A percentile compares a stretch with the other conserved stretches of the same genome.
Conservation (phyloP, 768 basidiomycete genomes). For the Xerocomus potaroensis region DNA sequence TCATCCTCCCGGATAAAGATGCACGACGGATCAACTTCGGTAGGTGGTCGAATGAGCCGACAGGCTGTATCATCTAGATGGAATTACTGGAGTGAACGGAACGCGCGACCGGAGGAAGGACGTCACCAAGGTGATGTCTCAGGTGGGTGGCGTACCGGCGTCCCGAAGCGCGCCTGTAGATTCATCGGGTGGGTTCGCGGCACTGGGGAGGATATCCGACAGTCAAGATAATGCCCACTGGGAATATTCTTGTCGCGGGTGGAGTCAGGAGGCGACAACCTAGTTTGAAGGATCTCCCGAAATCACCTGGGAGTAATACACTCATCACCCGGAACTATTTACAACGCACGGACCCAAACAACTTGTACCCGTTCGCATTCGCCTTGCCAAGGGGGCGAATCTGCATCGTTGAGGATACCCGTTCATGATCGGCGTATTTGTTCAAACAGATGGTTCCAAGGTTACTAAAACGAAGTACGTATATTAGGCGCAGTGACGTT, state of each 20-base stretch:
- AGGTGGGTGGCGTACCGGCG: slow-evolving; percentile 37
- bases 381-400: slow-evolving; percentile 65
- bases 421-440: not conserved
- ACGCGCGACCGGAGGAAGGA: slow-evolving; percentile 83
- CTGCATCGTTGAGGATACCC: slow-evolving; percentile 58
- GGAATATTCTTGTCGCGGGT: slow-evolving; percentile 68
- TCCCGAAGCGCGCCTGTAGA: too few relatives aligned
- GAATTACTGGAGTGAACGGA: slow-evolving; percentile 60
- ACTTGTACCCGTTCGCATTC: slow-evolving; percentile 73
- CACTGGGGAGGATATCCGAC: slow-evolving; percentile 70
- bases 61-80: slow-evolving; percentile 73
- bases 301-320: slow-evolving; percentile 60
- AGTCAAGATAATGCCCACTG: slow-evolving; percentile 66
- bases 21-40: slow-evolving; percentile 34
- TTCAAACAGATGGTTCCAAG: slow-evolving; percentile 31
- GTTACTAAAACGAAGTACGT: slow-evolving; percentile 78
- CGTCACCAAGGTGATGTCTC: slow-evolving; percentile 48
- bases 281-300: slow-evolving; percentile 68
- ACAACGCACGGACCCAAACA: slow-evolving; percentile 69
- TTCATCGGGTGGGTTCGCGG: slow-evolving; percentile 29
- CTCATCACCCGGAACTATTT: slow-evolving; percentile 61
- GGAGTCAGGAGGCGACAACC: slow-evolving; percentile 75
- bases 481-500: slow-evolving; percentile 67
- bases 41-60: slow-evolving; percentile 66
- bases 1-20: slow-evolving; percentile 74